phyloP scores from a whole-genome alignment of 2,329 filamentous ascomycete species.

The Fusarium hostae region DNA sequence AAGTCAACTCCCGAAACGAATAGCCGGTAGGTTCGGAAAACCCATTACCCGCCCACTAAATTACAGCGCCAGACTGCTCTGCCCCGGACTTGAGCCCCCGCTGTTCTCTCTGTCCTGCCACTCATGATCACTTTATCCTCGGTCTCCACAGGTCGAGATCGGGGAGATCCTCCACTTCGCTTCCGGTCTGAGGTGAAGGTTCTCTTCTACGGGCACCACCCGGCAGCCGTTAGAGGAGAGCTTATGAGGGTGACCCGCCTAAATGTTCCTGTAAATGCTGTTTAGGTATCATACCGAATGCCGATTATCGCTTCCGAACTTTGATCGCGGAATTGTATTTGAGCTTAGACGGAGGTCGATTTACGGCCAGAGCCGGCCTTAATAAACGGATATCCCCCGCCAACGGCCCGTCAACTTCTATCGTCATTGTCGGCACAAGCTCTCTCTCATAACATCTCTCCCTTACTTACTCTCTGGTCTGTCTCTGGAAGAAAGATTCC shows the following conservation, averaged over 20 bases:
- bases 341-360: conserved; percentile 19
- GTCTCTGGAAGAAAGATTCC: not conserved
- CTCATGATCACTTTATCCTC: conserved; percentile 19
- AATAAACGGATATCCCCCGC: conserved; percentile 40
- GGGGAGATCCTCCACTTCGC: conserved; percentile 23
- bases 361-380: conserved; percentile 38
- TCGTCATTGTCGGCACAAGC: conserved; percentile 29
- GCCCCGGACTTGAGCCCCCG: conserved; percentile 42
- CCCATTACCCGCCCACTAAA: conserved; percentile 41
- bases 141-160: conserved; percentile 19
- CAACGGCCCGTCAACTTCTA: conserved; percentile 33
- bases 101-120: conserved; percentile 18
- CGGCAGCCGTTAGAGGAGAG: conserved; percentile 21
- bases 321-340: conserved; percentile 17
- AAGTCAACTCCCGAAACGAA: conserved; percentile 43
- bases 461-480: not conserved
- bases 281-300: conserved; percentile 26
- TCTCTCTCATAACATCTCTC: conserved; percentile 8
- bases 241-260: not conserved
- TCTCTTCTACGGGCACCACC: conserved; percentile 1
- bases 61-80: conserved; percentile 8
- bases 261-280: not conserved
- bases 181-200: conserved; percentile 3
- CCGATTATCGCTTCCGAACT: conserved; percentile 43
- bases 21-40: conserved; percentile 43